A percentile compares a stretch with the other conserved stretches of the same genome.
These are phyloP conservation scores for Puccinia triticina DNA, from an alignment of 1,284 basidiomycete species.

Conservation along the genomic window DNA sequence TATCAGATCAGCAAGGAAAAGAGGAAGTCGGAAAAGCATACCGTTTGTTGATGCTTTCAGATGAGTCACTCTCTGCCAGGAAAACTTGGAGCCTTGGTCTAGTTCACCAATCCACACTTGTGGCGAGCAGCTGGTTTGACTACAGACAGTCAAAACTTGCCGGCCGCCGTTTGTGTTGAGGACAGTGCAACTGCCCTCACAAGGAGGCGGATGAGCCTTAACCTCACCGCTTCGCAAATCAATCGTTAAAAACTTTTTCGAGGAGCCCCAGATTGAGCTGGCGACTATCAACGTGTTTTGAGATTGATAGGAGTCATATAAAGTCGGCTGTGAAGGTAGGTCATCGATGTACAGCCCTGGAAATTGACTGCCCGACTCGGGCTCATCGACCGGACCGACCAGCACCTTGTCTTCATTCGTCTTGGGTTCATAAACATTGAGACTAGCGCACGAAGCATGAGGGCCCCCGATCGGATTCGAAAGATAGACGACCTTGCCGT, in stretches of 20 bases:
- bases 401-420: slow-evolving; percentile 56
- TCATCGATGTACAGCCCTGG: slow-evolving; percentile 70
- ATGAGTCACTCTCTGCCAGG: slow-evolving; percentile 23
- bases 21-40: slow-evolving; percentile 7
- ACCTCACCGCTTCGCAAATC: slow-evolving; percentile 62
- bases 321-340: slow-evolving; percentile 64
- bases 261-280: slow-evolving; percentile 65
- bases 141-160: slow-evolving; percentile 6
- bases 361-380: slow-evolving; percentile 62
- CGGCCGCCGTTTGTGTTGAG: neutral
- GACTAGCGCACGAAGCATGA: slow-evolving; percentile 67
- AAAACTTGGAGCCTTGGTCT: neutral
- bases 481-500: slow-evolving; percentile 65
- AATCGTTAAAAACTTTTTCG: slow-evolving; percentile 64
- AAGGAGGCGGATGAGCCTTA: slow-evolving; percentile 52
- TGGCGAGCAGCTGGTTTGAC: slow-evolving; percentile 26
- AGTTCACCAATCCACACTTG: slow-evolving; percentile 24
- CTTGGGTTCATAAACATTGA: slow-evolving; percentile 61
- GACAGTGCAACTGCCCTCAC: slow-evolving; percentile 18
- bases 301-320: slow-evolving; percentile 57
- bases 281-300: slow-evolving; percentile 62
- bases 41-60: slow-evolving; percentile 18
- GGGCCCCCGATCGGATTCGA: slow-evolving; percentile 67
- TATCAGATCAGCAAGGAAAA: neutral
- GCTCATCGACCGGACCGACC: slow-evolving; percentile 63